Percentiles rank a stretch among this genome's conserved stretches.
These are phyloP conservation scores for Lactarius trivialis DNA, from an alignment of 768 basidiomycete species.

Conservation along the genomic window DNA sequence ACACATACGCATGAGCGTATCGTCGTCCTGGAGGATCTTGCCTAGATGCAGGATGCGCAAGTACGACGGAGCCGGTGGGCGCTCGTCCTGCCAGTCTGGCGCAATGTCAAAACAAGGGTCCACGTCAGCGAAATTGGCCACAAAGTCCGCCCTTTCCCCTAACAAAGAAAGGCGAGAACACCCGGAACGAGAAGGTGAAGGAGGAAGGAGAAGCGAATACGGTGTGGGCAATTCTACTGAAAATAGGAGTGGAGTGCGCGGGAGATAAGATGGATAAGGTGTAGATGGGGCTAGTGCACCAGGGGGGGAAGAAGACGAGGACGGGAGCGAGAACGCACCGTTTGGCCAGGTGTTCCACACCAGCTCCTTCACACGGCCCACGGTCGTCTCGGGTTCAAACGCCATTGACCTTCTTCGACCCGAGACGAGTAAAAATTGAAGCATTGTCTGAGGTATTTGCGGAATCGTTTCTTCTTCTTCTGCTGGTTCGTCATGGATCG, in stretches of 20 bases:
- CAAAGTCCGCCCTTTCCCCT: not conserved
- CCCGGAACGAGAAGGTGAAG: not conserved
- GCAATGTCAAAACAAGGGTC: slow-evolving; percentile 13
- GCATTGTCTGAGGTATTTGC: slow-evolving; percentile 53
- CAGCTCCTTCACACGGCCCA: slow-evolving; percentile 76
- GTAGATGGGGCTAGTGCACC: not conserved
- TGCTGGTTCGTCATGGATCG: slow-evolving; percentile 1
- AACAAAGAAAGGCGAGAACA: not conserved
- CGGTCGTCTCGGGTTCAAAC: slow-evolving; percentile 68
- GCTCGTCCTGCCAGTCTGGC: slow-evolving; percentile 71
- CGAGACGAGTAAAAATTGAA: slow-evolving; percentile 70
- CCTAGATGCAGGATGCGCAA: slow-evolving; percentile 71
- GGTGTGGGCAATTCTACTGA: not conserved
- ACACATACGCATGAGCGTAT: slow-evolving; percentile 57
- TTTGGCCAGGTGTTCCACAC: slow-evolving; percentile 78
- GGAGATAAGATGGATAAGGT: not conserved
- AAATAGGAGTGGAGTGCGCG: not conserved
- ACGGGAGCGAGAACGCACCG: slow-evolving; percentile 38
- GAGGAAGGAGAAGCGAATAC: not conserved
- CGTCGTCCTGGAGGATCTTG: slow-evolving; percentile 79
- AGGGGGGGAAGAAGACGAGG: not conserved
- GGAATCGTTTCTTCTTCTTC: slow-evolving; percentile 32
- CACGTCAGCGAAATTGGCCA: slow-evolving; percentile 7
- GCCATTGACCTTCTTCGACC: slow-evolving; percentile 62
- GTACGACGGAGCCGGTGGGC: slow-evolving; percentile 71